These are phyloP conservation scores for Acephala macrosclerotiorum DNA, from an alignment of 2,329 filamentous ascomycete species.

Conservation along the genomic window DNA sequence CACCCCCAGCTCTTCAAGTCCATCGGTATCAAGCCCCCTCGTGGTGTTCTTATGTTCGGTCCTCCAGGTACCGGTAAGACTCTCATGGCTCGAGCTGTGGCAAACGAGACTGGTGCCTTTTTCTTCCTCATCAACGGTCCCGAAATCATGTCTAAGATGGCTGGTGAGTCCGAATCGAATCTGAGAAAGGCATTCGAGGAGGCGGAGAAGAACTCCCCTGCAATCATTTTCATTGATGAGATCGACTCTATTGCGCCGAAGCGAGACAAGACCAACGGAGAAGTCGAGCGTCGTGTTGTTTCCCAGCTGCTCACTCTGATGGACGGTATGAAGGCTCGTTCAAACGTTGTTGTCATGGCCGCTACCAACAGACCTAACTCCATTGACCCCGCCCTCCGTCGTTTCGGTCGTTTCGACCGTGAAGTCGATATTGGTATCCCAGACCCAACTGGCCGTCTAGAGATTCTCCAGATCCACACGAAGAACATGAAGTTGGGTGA, in stretches of 20 bases:
- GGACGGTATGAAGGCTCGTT: slow-evolving; percentile 99
- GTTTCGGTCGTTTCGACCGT: slow-evolving; percentile 98
- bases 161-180: slow-evolving; percentile 98
- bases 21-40: slow-evolving; percentile 98
- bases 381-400: slow-evolving; percentile 95
- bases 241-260: slow-evolving; percentile 99
- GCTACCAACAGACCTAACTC: slow-evolving; percentile 99
- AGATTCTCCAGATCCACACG: slow-evolving; percentile 99
- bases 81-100: slow-evolving; percentile 96
- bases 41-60: slow-evolving; percentile 95
- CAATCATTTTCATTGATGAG: slow-evolving; percentile 99
- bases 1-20: slow-evolving; percentile 99
- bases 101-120: slow-evolving; percentile 98
- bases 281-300: slow-evolving; percentile 97
- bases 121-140: slow-evolving; percentile 99
- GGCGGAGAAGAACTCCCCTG: slow-evolving; percentile 98
- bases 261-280: slow-evolving; percentile 99
- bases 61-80: slow-evolving; percentile 99
- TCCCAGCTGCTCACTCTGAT: slow-evolving; percentile 96
- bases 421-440: slow-evolving; percentile 99
- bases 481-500: slow-evolving; percentile 99
- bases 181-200: slow-evolving; percentile 99
- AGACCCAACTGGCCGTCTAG: slow-evolving; percentile 95
- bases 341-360: slow-evolving; percentile 98
- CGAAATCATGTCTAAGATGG: slow-evolving; percentile 99